These are phyloP conservation scores for Psophocarpus tetragonolobus DNA, from an alignment of 306 rosid genomes.

Conservation along the genomic window DNA sequence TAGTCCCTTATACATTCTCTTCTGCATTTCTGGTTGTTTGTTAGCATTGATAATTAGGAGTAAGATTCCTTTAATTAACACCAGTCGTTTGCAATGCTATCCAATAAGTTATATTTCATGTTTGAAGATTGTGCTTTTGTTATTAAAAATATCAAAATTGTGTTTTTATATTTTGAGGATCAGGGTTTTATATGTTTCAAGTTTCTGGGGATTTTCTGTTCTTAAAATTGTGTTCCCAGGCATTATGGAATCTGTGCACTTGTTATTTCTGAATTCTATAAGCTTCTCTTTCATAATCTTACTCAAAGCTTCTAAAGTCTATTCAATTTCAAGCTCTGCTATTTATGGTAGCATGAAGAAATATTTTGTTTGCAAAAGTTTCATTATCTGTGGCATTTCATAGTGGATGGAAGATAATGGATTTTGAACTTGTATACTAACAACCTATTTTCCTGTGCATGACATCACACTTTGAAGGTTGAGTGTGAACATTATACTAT, in stretches of 20 bases:
- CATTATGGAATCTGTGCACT: neutral
- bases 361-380: neutral
- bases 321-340: slow-evolving; percentile 10
- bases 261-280: neutral
- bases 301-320: neutral
- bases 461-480: neutral
- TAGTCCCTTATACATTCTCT: neutral
- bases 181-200: neutral
- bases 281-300: neutral
- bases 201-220: neutral
- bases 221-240: neutral
- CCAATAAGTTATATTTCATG: neutral
- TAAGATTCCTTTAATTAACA: neutral
- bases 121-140: neutral
- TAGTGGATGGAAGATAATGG: neutral
- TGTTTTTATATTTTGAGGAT: slow-evolving; percentile 7
- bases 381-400: slow-evolving; percentile 2
- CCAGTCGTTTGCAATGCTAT: neutral
- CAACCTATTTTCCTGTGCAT: slow-evolving; percentile 2
- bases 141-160: neutral
- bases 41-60: neutral
- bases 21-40: slow-evolving; percentile 9
- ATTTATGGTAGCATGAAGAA: neutral
- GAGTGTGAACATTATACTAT: neutral
- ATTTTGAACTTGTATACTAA: neutral